These are phyloP conservation scores for Fistulinella cinereoalba DNA, from an alignment of 1,284 basidiomycete species.

Conservation along the genomic window DNA sequence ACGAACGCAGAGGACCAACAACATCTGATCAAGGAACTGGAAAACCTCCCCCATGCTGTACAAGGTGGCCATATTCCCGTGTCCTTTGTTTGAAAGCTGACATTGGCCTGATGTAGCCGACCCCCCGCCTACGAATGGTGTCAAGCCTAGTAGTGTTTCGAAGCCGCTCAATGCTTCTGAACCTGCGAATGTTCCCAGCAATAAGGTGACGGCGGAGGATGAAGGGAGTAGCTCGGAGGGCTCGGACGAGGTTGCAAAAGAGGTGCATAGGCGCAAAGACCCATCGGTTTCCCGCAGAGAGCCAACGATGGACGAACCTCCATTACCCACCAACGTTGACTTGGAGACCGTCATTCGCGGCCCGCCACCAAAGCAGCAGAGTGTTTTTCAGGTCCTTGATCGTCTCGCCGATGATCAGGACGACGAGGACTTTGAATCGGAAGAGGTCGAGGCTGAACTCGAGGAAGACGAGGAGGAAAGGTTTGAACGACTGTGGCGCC, in stretches of 20 bases:
- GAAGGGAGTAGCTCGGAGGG: conserved; percentile 37
- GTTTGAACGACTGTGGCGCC: conserved; percentile 7
- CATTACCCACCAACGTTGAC: conserved; percentile 33
- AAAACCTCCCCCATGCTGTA: conserved; percentile 23
- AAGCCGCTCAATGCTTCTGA: background rate
- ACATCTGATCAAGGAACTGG: conserved; percentile 37
- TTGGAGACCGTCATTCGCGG: conserved; percentile 50
- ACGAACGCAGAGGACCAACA: conserved; percentile 23
- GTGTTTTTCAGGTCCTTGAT: conserved; percentile 18
- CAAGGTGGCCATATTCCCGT: conserved; percentile 15
- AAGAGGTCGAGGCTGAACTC: conserved; percentile 32
- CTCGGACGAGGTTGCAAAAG: conserved; percentile 22
- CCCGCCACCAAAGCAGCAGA: conserved; percentile 31
- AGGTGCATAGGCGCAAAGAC: conserved; percentile 5
- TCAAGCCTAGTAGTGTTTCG: background rate
- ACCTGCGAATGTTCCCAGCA: conserved; percentile 20
- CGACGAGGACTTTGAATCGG: conserved; percentile 25
- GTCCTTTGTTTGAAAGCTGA: conserved; percentile 1
- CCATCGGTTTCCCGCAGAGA: background rate
- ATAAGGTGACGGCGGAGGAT: conserved; percentile 33
- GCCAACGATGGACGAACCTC: conserved; percentile 2
- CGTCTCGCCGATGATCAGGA: conserved; percentile 10
- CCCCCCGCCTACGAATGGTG: background rate
- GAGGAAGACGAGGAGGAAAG: conserved; percentile 30
- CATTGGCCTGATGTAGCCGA: conserved; percentile 1